Conservation (phyloP, 805 yeast species). For the Metschnikowia santaceciliae region DNA sequence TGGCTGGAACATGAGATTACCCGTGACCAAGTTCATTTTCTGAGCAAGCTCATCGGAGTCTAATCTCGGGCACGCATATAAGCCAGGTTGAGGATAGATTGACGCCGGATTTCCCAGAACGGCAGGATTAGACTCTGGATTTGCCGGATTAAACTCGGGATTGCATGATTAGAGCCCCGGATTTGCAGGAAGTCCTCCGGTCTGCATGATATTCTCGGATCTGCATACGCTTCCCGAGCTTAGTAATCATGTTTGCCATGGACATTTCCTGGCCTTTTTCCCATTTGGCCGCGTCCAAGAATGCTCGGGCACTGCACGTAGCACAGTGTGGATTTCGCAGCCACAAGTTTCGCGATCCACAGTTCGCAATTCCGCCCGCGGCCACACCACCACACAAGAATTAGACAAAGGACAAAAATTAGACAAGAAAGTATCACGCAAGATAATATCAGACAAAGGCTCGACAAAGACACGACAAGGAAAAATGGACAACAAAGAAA, state of each 20-base stretch:
- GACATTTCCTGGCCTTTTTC: neutral
- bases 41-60: no score
- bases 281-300: neutral
- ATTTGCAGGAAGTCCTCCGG: no score
- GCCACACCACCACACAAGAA: neutral
- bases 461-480: no score
- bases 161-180: no score
- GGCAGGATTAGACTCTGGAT: no score
- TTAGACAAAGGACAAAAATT: neutral
- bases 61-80: no score
- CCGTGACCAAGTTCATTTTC: neutral
- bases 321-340: conserved; percentile 5
- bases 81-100: no score
- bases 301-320: neutral
- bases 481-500: neutral
- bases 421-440: no score
- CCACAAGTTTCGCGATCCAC: conserved; percentile 6
- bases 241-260: neutral
- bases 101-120: no score
- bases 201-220: neutral
- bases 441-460: no score
- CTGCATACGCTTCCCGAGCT: neutral
- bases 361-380: neutral
- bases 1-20: neutral
- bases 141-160: no score